Evolutionary conservation across 805 yeast genomes (phyloP).

Genomic region (Geotrichum ghanense): DNA sequence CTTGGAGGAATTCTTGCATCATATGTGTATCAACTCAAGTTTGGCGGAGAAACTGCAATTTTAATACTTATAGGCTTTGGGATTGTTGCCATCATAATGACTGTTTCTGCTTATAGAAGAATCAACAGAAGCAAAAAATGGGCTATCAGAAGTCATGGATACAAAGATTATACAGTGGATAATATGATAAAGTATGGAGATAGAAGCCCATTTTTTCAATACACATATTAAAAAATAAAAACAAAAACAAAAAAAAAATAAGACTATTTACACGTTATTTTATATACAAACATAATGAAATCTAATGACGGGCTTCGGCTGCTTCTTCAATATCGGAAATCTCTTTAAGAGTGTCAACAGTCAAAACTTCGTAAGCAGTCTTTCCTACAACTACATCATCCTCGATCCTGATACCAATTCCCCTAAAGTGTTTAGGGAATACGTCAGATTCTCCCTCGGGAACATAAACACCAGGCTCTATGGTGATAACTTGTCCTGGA

Average conservation of each 20-base stretch:
- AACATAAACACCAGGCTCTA: constrained; percentile 92
- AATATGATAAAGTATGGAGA: constrained; percentile 2
- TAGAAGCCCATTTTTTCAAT: neutral
- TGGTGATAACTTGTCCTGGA: constrained; percentile 76
- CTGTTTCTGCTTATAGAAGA: neutral
- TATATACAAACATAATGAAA: neutral
- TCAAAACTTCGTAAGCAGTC: constrained; percentile 45
- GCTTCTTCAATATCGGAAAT: constrained; percentile 57
- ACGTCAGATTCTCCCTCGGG: constrained; percentile 44
- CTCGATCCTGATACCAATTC: constrained; percentile 89
- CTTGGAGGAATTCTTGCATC: constrained; percentile 33
- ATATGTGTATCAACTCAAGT: constrained; percentile 26
- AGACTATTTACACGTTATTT: neutral
- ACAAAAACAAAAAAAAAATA: neutral
- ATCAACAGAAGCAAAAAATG: neutral
- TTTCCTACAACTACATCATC: constrained; percentile 83
- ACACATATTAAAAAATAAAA: neutral
- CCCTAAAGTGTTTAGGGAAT: constrained; percentile 73
- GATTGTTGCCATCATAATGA: neutral
- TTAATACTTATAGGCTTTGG: neutral
- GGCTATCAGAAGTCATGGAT: neutral
- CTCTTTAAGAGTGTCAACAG: constrained; percentile 81
- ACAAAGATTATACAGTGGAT: neutral
- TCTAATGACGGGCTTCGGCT: neutral
- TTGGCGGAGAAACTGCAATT: neutral